Evolutionary conservation across 1,284 basidiomycete species (phyloP).

Genomic region (Rhodotorula sp.): DNA sequence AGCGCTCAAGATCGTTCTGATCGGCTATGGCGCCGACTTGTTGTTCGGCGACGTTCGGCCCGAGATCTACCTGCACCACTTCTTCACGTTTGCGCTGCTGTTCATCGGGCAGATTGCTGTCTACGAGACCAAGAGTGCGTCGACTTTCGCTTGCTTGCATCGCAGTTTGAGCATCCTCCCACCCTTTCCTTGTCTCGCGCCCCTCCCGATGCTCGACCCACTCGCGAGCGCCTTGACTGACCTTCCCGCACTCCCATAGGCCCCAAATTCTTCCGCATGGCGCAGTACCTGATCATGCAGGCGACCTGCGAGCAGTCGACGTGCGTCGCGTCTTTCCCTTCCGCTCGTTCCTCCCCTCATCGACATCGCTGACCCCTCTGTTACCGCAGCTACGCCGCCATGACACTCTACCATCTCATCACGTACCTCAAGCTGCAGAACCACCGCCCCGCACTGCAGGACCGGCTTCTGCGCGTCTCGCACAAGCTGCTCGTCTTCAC

Average conservation of each 20-base stretch:
- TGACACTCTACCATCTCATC: constrained; percentile 17
- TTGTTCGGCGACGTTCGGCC: constrained; percentile 9
- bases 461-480: background rate
- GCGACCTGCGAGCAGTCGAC: constrained; percentile 23
- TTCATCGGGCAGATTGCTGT: constrained; percentile 20
- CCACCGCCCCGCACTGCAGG: background rate
- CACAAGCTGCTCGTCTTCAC: constrained; percentile 9
- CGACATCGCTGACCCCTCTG: too few species aligned
- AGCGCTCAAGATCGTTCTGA: constrained; percentile 15
- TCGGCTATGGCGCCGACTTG: constrained; percentile 13
- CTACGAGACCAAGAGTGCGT: constrained; percentile 11
- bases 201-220: background rate
- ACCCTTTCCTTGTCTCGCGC: too few species aligned
- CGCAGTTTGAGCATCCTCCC: background rate
- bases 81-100: constrained; percentile 25
- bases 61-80: constrained; percentile 26
- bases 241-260: background rate
- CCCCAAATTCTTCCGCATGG: constrained; percentile 9
- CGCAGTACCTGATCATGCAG: constrained; percentile 20
- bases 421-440: constrained; percentile 15
- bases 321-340: too few species aligned
- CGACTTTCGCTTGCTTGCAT: too few species aligned
- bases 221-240: too few species aligned
- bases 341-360: too few species aligned
- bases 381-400: constrained; percentile 24